These are phyloP conservation scores for Arthrobotrys entomopaga DNA, from an alignment of 2,329 filamentous ascomycete species.

Conservation along the genomic window DNA sequence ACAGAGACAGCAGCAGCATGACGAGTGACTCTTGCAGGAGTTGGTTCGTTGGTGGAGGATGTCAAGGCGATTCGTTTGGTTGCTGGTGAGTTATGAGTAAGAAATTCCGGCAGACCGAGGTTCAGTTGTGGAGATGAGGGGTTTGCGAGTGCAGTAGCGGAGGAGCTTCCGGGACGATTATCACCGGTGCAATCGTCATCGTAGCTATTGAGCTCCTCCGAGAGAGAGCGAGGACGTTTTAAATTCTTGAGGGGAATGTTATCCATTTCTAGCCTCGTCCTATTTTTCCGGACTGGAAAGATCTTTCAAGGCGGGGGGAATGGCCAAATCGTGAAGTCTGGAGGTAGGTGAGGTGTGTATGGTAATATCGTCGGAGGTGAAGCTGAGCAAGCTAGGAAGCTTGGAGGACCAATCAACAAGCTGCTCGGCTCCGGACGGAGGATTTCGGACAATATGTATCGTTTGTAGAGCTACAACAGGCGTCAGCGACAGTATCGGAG, in stretches of 20 bases:
- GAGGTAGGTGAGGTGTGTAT: not conserved
- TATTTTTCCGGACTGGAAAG: no score
- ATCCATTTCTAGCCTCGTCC: no score
- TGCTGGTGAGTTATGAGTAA: conserved; percentile 11
- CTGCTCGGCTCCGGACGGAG: no score
- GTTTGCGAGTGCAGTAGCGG: not conserved
- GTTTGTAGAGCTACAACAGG: no score
- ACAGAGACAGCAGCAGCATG: conserved; percentile 13
- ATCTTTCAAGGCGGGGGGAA: no score
- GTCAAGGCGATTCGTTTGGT: conserved; percentile 21
- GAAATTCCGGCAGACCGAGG: conserved; percentile 30
- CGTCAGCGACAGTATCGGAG: no score
- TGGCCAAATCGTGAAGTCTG: no score
- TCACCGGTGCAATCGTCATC: not conserved
- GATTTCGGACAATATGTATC: no score
- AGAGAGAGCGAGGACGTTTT: conserved; percentile 38
- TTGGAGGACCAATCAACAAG: no score
- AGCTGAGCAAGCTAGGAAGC: not conserved
- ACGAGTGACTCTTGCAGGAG: conserved; percentile 28
- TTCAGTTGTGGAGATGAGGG: conserved; percentile 17
- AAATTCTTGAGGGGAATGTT: conserved; percentile 26
- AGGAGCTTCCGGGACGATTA: not conserved
- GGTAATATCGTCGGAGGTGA: not conserved
- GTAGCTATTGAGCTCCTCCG: conserved; percentile 25
- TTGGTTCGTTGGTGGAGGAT: conserved; percentile 9